Evolutionary conservation across 306 rosid species (phyloP), one percentile per base, ranked within the genome.

Genomic region (Chamaecrista fasciculata): DNA sequence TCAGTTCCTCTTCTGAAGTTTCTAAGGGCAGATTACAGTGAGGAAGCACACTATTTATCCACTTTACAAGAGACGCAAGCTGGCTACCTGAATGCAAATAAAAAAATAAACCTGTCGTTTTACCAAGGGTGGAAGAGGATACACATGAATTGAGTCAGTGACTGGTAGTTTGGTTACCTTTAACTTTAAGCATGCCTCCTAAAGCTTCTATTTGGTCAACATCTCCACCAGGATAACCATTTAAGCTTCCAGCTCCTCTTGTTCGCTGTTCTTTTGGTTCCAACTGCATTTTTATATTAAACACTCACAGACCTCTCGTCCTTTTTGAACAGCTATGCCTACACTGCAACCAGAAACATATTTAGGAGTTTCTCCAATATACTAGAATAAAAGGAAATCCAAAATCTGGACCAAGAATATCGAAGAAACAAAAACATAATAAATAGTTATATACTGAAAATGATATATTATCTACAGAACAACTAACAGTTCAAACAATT

Each of bases 11-110:
- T 79, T 74, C 88, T 6, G 98, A 84, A 77, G 88, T 85, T 63
- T 85, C 96, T 74, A 62, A 57, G 21, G 96, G 90, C 69, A 94
- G 71, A 77, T 83, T 83, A 52, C 86, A 50, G 71, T 85, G 76
- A 42, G 98, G 98, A 75, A 94, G 84, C 79, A 85, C 78, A 21
- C 48, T 73, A 84, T 91, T 84, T 65, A 95, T 80, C 97, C 99
- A 91, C 68, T 84, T 85, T 83, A 94, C 81, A 72, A 94, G 60
- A 51, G 89, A 73, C 29, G 63, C 65, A 52, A 71, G 80, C 72
- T 43, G 85, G 79, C 61, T 52, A 51, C 85, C 98, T 93, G 80
- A 62, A 80, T 75, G 58, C 66, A 76, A 68, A 61, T 25, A 8
- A 47, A 75, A 80, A 65, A 68, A 10, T 6, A 66, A 42, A 66